Percentiles rank a stretch among this genome's conserved stretches.
Evolutionary conservation across 2,329 filamentous ascomycete species (phyloP).

Genomic region (Colletotrichum aenigma): DNA sequence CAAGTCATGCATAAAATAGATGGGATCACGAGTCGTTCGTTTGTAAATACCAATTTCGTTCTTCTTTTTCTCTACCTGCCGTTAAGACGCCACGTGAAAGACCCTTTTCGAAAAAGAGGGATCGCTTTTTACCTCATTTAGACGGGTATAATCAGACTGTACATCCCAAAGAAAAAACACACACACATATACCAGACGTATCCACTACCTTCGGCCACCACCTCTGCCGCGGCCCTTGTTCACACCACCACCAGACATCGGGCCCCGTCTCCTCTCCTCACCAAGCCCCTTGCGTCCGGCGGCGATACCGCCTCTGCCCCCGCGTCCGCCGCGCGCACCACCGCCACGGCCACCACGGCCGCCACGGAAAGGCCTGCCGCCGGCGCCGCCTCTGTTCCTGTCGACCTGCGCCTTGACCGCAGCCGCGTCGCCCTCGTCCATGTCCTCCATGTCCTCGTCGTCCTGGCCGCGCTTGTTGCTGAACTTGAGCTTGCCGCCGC

Average conservation of each 20-base stretch:
- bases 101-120: conserved; percentile 1
- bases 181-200: neutral
- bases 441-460: conserved; percentile 55
- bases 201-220: conserved; percentile 18
- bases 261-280: conserved; percentile 49
- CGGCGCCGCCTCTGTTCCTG: conserved; percentile 30
- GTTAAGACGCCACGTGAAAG: conserved; percentile 9
- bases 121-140: conserved; percentile 19
- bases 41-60: conserved; percentile 14
- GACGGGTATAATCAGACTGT: conserved; percentile 22
- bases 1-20: neutral
- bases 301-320: conserved; percentile 52
- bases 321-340: conserved; percentile 38
- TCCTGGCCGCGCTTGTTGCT: conserved; percentile 62
- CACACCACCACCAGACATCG: conserved; percentile 1
- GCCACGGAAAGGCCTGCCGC: conserved; percentile 31
- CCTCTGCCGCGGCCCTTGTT: conserved; percentile 13
- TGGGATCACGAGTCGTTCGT: neutral
- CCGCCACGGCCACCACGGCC: conserved; percentile 32
- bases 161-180: conserved; percentile 10
- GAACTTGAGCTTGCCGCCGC: conserved; percentile 74
- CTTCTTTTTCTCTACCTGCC: conserved; percentile 9
- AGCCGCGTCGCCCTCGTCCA: conserved; percentile 57
- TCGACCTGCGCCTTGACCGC: conserved; percentile 56
- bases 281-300: conserved; percentile 55